Conservation (phyloP, 2,329 filamentous ascomycete genomes). For the Colletotrichum australisinense region DNA sequence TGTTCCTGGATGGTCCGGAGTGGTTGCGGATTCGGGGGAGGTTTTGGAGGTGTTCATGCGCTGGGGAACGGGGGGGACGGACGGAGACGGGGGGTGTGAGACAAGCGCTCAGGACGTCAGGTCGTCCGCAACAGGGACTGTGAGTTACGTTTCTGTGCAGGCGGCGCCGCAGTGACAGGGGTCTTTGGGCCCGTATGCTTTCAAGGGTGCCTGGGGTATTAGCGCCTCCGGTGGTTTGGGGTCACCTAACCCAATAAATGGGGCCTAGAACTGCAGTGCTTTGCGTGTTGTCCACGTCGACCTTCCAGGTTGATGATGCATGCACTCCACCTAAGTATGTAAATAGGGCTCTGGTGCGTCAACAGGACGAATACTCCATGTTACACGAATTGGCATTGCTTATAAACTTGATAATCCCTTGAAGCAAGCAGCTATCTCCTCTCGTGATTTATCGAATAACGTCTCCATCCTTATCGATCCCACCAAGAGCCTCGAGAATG, state of each 20-base stretch:
- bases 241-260: neutral
- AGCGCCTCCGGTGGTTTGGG: constrained; percentile 13
- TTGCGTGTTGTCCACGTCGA: neutral
- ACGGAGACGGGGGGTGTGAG: constrained; percentile 6
- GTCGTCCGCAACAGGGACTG: constrained; percentile 2
- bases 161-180: constrained; percentile 16
- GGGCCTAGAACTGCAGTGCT: neutral
- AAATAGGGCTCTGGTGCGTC: neutral
- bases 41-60: constrained; percentile 30
- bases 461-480: constrained; percentile 79
- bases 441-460: constrained; percentile 72
- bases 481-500: constrained; percentile 85
- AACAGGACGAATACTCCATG: neutral
- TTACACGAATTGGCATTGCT: neutral
- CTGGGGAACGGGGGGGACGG: constrained; percentile 6
- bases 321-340: neutral
- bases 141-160: constrained; percentile 22
- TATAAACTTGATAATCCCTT: constrained; percentile 12
- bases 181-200: neutral
- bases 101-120: constrained; percentile 17
- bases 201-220: constrained; percentile 13
- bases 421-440: constrained; percentile 44
- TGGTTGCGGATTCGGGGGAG: constrained; percentile 20
- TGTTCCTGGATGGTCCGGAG: constrained; percentile 13
- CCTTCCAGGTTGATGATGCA: neutral